These are phyloP conservation scores for Trichosporon ovoides DNA, from an alignment of 1,284 basidiomycete species.

Conservation along the genomic window DNA sequence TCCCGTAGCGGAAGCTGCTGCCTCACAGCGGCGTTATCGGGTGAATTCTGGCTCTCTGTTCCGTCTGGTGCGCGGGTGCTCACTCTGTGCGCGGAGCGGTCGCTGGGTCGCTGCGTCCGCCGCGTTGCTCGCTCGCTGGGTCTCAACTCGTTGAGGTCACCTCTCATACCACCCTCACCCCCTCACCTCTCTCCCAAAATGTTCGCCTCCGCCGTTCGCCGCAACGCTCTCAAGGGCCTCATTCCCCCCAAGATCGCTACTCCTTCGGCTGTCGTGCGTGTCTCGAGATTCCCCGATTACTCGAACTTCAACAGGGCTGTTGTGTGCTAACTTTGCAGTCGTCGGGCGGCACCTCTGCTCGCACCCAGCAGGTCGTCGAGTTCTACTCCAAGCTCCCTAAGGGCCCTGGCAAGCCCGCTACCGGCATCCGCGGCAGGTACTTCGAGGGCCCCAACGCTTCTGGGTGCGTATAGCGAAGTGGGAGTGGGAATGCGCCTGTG, in stretches of 20 bases:
- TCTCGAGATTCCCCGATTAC: background rate
- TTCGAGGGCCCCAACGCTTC: conserved; percentile 82
- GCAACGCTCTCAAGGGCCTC: conserved; percentile 65
- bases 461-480: conserved; percentile 51
- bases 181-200: conserved; percentile 51
- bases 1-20: no score
- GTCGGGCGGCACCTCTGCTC: conserved; percentile 66
- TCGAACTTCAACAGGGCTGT: background rate
- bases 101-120: conserved; percentile 3
- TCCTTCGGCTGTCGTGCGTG: conserved; percentile 72
- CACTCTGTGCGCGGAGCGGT: no score
- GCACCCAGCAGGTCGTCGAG: conserved; percentile 76
- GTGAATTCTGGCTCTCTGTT: background rate
- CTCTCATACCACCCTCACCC: conserved; percentile 10
- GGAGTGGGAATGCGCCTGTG: no score
- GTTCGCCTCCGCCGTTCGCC: conserved; percentile 75
- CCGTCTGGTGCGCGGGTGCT: background rate
- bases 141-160: conserved; percentile 14
- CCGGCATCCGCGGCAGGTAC: conserved; percentile 66
- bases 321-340: conserved; percentile 49
- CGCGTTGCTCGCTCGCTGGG: background rate
- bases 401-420: conserved; percentile 58
- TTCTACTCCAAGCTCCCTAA: conserved; percentile 90
- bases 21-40: conserved; percentile 1
- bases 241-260: conserved; percentile 94